These are phyloP conservation scores for Fusarium tupiense DNA, from an alignment of 2,329 filamentous ascomycete genomes.

Conservation along the genomic window DNA sequence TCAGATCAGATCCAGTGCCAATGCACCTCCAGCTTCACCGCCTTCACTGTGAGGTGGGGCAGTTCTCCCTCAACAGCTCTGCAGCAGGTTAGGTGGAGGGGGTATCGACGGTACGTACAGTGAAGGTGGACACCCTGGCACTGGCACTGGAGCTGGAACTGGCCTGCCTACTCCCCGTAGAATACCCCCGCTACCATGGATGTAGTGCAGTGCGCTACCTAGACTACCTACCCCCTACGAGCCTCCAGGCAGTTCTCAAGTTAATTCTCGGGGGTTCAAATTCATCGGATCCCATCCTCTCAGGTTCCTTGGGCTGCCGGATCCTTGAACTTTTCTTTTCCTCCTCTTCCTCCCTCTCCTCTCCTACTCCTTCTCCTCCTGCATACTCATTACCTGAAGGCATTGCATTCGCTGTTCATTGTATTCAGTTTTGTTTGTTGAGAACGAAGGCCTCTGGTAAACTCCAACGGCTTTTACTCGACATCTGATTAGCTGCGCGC, in stretches of 20 bases:
- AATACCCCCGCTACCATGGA: conserved; percentile 22
- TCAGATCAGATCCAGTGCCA: background rate
- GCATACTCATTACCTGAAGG: background rate
- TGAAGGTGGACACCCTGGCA: conserved; percentile 26
- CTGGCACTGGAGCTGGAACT: background rate
- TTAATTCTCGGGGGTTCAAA: conserved; percentile 37
- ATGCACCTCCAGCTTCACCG: conserved; percentile 33
- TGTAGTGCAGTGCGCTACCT: conserved; percentile 11
- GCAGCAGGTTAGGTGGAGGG: background rate
- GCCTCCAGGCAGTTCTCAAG: conserved; percentile 25
- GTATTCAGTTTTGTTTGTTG: conserved; percentile 6
- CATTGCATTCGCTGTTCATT: background rate
- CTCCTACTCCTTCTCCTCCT: conserved; percentile 2
- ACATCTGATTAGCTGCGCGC: background rate
- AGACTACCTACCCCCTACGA: conserved; percentile 18
- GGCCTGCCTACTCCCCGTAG: conserved; percentile 16
- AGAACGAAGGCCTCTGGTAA: background rate
- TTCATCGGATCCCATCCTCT: conserved; percentile 36
- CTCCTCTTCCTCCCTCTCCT: conserved; percentile 5
- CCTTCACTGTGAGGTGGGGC: conserved; percentile 42
- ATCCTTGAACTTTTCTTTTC: conserved; percentile 18
- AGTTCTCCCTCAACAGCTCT: conserved; percentile 19
- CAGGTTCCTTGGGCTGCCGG: conserved; percentile 29
- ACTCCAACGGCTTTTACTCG: conserved; percentile 4
- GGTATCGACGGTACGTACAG: conserved; percentile 1